Percentiles rank a stretch among this genome's conserved stretches.
phyloP scores from a whole-genome alignment of 306 rosid species.

The Casuarina cunninghamiana region DNA sequence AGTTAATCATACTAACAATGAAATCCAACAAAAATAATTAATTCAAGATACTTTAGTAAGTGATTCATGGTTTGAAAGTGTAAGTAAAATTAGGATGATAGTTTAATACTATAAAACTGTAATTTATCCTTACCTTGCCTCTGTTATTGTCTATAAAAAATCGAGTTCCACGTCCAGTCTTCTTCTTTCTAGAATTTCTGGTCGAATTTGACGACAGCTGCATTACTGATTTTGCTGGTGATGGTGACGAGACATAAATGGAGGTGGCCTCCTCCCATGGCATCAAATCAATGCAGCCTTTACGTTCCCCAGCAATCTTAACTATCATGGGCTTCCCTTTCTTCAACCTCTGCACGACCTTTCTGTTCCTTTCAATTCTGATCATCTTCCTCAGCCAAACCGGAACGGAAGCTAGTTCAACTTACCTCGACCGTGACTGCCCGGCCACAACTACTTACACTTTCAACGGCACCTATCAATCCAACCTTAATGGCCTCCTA shows the following conservation, averaged over 20 bases:
- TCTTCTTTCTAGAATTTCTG: too few relatives aligned
- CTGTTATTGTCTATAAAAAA: neutral
- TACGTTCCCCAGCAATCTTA: too few relatives aligned
- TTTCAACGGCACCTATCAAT: neutral
- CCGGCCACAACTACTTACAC: slow-evolving; percentile 29
- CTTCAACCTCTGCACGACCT: neutral
- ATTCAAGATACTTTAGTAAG: too few relatives aligned
- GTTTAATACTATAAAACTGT: neutral
- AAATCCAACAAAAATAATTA: too few relatives aligned
- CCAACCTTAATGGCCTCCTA: slow-evolving; percentile 39
- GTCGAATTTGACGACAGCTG: too few relatives aligned
- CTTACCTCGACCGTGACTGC: neutral
- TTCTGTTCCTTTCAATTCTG: neutral
- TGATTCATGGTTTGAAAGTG: too few relatives aligned
- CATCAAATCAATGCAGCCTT: too few relatives aligned
- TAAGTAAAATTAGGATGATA: too few relatives aligned
- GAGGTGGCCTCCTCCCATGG: too few relatives aligned
- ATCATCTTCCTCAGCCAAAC: neutral
- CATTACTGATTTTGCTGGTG: too few relatives aligned
- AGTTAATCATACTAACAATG: neutral
- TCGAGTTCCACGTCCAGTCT: too few relatives aligned
- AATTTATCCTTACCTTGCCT: neutral
- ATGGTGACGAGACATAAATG: too few relatives aligned
- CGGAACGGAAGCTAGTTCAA: neutral
- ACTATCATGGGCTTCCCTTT: neutral